Base-by-base conservation (phyloP, 2,329 filamentous ascomycete species). In the Fusarium sp. region DNA sequence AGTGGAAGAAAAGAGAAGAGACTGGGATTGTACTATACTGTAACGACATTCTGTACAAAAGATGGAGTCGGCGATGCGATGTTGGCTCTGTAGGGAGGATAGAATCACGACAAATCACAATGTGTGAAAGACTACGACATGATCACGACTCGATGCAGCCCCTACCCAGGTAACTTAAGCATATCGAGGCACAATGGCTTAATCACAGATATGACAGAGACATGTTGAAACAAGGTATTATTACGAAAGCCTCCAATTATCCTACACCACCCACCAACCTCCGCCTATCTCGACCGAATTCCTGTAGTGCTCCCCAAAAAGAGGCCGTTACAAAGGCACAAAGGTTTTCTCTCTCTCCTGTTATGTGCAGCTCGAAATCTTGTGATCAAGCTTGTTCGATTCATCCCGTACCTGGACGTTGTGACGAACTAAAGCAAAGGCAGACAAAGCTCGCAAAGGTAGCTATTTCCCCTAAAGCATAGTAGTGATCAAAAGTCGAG, bases 11-110 rank as follows among this genome's bases (percentile, higher is more conserved):
- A 59, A n/a, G 54, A 38, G 20, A 42, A 57, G 57, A 61, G 54
- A 29, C 14, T 57, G 8, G 37, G 65, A 65, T 35, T 80, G 78
- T 81, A 82, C 73, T 70, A 80, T 82, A 82, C 62, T 78, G 73
- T 80, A 78, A 80, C 66, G 73, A 78, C 70, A 64, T 61, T 64
- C 67, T 79, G 76, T 76, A 77, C 65, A 79, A 79, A 71, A 71
- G 50, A 64, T 24, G 67, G 60, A 47, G 64, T 38, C 54, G 57
- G 58, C 11, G 47, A 56, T 61, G 52, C 27, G 31, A 31, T 47
- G 61, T 58, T n/a, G 50, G 59, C 38, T 62, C 66, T 29, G 31
- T 27, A 65, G 58, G 52, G 38, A 37, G 29, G 38, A 63, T 34
- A 66, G 57, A 67, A 57, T n/a, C 54, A 66, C 34, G 47, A 70